Evolutionary conservation across 495 filamentous ascomycete species (phyloP), one percentile per base, ranked within the genome.

Genomic region (Xylaria curta): DNA sequence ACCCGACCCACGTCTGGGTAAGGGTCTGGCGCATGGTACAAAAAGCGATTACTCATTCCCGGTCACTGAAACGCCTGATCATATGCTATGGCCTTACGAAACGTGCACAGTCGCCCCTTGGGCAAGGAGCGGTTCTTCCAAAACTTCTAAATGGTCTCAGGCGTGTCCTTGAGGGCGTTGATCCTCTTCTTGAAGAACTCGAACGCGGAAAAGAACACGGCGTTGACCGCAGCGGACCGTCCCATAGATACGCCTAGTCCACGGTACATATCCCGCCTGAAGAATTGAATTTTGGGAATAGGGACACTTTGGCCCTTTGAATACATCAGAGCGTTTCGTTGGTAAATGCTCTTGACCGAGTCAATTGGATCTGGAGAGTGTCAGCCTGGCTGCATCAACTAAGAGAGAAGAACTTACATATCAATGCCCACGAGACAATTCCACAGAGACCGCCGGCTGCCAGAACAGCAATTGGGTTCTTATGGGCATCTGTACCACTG

Each of bases 321-420:
- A 76, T 89, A 89, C 68, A 91, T 90, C 42, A 96, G 84, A 58
- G 92, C 90, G 74, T 94, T 93, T 26, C 92, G 87, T 77, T 96
- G 93, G 79, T 94, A 96, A 69, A 92, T 91, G 72, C 88, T 91
- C 80, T 96, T 96, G 10, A 91, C 92, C 8, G 92, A 92, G 79
- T 96, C 93, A 75, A 96, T 90, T 12, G 93, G 93, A 79, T 95
- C 85, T 86, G 67, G 36, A 15, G 49, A 33, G 86, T 56, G 88
- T 90, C 88, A 69, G 64, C 74, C 69, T 72, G 47, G 24, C 71
- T 38, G 66, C 44, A 44, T 33, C 33, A 49, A 17, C 33, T 54
- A 66, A 56, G 49, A 61, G 21, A 65, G 58, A 69, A 38, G 69
- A 68, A 74, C 81, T 62, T 67, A 86, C 90, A 88, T 80, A 95